Base-by-base conservation (phyloP, 352 stramenopile genomes). In the Pythium sukuiense region DNA sequence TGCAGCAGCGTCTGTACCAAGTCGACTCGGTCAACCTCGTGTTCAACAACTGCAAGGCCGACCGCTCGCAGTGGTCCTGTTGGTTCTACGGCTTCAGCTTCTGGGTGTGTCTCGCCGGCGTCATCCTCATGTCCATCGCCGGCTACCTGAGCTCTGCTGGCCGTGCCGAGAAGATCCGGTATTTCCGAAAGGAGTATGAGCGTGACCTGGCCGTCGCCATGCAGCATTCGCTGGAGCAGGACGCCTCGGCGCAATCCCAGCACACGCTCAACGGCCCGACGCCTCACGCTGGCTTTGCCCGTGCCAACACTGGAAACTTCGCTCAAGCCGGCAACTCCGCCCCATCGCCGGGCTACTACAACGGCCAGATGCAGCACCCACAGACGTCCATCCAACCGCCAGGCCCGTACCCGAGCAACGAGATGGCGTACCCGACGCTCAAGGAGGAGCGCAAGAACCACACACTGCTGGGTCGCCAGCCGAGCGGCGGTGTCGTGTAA, bases 11-110 rank as follows among this genome's bases (percentile, higher is more conserved):
- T 1, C 56, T 94, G 49, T 92, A 93, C 62, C 72, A 89, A 46
- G 86, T 93, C 52, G 86, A 94, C 63, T 85, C 81, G 6, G 82
- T 94, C 59, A 89, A 87, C 63, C 81, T 84, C 14, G 83, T 83
- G 7, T 94, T 90, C 66, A 79, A 80, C 11, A 86, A 73, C 35
- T 94, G 86, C 63, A 92, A 93, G 69, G 72, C 78, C 1, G 74
- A 92, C 57, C 70, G 77, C 53, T 76, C 69, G 35, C 59, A 91
- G 39, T 94, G 86, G 86, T 79, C 79, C 49, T 94, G 86, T 72
- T 94, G 86, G 86, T 94, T 94, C 73, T 94, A 94, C 62, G 86
- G 86, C 16, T 92, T 84, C 65, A 94, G 86, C 67, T 94, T 94
- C 56, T 94, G 86, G 86, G 83, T 90, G 13, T 92, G 84, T 61